Conservation (phyloP, 1,284 basidiomycete genomes). For the Paramarasmius palmivorus region DNA sequence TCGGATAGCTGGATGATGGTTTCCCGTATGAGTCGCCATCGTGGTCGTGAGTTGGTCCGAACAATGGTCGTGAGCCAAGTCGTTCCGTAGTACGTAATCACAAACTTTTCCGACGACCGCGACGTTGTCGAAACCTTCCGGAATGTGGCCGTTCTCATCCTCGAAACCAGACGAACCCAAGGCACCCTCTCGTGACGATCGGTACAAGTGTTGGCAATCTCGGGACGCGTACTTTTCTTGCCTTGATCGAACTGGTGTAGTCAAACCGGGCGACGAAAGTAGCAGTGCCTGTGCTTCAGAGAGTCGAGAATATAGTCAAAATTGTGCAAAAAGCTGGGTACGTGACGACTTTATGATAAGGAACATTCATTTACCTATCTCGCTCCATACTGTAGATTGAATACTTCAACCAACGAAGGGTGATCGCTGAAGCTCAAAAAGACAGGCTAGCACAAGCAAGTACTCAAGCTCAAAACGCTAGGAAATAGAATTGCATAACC, state of each 20-base stretch:
- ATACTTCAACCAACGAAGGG: constrained; percentile 81
- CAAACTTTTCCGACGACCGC: not conserved
- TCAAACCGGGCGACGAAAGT: constrained; percentile 67
- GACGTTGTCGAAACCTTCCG: not conserved
- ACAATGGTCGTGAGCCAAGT: no score
- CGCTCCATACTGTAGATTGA: constrained; percentile 57
- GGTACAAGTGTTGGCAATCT: constrained; percentile 74
- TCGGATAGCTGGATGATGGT: no score
- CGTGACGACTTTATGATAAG: constrained; percentile 26
- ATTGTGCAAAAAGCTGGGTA: constrained; percentile 85
- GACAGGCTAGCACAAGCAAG: constrained; percentile 59
- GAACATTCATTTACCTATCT: constrained; percentile 1
- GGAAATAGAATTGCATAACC: constrained; percentile 21
- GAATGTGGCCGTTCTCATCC: constrained; percentile 21
- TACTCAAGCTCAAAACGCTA: constrained; percentile 47
- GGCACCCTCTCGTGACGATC: constrained; percentile 52
- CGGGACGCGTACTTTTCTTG: constrained; percentile 79
- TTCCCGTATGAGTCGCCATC: no score
- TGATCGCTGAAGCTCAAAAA: constrained; percentile 73
- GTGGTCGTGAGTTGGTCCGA: no score
- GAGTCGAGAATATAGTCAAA: constrained; percentile 56
- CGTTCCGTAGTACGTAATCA: no score
- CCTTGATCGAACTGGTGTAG: constrained; percentile 60
- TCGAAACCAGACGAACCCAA: constrained; percentile 37
- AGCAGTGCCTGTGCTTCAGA: constrained; percentile 46